phyloP scores from a whole-genome alignment of 805 yeast species.

The Clavispora fructus region DNA sequence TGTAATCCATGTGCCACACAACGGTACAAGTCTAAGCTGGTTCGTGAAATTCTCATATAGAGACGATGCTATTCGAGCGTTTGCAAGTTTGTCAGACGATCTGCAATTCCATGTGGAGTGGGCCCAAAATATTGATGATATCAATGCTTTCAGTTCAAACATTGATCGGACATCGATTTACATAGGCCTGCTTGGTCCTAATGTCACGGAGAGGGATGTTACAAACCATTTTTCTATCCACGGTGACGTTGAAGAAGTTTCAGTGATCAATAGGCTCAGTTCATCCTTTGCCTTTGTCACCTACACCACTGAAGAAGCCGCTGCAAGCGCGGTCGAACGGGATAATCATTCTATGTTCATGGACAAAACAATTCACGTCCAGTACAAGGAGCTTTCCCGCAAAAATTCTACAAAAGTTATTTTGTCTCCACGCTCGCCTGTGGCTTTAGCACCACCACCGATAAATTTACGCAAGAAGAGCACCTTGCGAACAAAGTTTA shows the following conservation, averaged over 20 bases:
- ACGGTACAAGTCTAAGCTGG: slow-evolving; percentile 44
- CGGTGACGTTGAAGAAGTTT: slow-evolving; percentile 57
- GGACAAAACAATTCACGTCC: slow-evolving; percentile 78
- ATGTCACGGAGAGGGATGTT: slow-evolving; percentile 52
- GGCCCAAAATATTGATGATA: slow-evolving; percentile 73
- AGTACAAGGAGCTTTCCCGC: slow-evolving; percentile 57
- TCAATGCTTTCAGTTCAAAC: slow-evolving; percentile 13
- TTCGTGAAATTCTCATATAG: slow-evolving; percentile 73
- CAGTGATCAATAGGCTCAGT: slow-evolving; percentile 46
- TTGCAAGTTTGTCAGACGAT: slow-evolving; percentile 57
- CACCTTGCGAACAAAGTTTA: background rate
- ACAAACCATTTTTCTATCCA: slow-evolving; percentile 57
- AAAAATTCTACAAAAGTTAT: slow-evolving; percentile 23
- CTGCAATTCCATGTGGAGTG: slow-evolving; percentile 64
- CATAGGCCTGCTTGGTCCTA: slow-evolving; percentile 64
- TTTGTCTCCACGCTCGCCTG: slow-evolving; percentile 12
- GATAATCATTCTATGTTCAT: slow-evolving; percentile 77
- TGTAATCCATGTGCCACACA: background rate
- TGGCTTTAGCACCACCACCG: slow-evolving; percentile 75
- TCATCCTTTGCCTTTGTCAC: slow-evolving; percentile 70
- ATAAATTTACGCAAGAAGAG: slow-evolving; percentile 41
- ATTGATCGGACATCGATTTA: slow-evolving; percentile 71
- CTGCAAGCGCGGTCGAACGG: slow-evolving; percentile 81
- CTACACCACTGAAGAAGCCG: slow-evolving; percentile 60
- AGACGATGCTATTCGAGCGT: slow-evolving; percentile 85